A percentile compares a stretch with the other conserved stretches of the same genome.
Evolutionary conservation across 305 asterid genomes (phyloP).

Genomic region (Fraxinus dipetala): DNA sequence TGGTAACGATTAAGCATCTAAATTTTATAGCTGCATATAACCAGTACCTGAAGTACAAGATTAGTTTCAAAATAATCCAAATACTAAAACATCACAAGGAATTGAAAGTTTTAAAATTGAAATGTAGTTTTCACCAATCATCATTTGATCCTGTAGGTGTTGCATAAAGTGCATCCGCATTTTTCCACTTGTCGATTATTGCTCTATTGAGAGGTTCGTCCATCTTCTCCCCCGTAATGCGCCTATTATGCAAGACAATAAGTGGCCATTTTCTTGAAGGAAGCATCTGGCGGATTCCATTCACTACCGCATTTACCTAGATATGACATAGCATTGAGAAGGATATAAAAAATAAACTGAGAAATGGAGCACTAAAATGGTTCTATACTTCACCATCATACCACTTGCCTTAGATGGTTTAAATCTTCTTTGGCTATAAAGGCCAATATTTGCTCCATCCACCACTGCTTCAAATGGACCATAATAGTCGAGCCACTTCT

Average conservation of each 20-base stretch:
- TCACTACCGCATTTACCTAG: conserved; percentile 69
- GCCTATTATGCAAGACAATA: conserved; percentile 68
- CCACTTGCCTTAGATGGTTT: conserved; percentile 64
- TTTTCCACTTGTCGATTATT: conserved; percentile 70
- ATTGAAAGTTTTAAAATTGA: neutral
- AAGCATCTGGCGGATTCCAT: conserved; percentile 79
- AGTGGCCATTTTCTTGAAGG: conserved; percentile 88
- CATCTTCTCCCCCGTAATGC: conserved; percentile 65
- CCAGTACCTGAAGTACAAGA: conserved; percentile 69
- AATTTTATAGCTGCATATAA: conserved; percentile 86
- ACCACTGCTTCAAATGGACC: conserved; percentile 92
- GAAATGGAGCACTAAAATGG: neutral
- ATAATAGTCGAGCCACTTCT: conserved; percentile 83
- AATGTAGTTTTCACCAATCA: conserved; percentile 61
- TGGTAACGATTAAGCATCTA: conserved; percentile 68
- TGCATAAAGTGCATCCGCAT: conserved; percentile 70
- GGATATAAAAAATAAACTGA: conserved; percentile 2
- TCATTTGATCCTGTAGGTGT: conserved; percentile 98
- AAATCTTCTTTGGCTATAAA: conserved; percentile 60
- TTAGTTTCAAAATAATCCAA: conserved; percentile 17
- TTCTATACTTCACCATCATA: neutral
- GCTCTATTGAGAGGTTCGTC: conserved; percentile 56
- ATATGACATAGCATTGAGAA: conserved; percentile 18
- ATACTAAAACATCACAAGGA: conserved; percentile 10
- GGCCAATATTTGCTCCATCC: conserved; percentile 87